Base-by-base conservation (phyloP, 2,329 filamentous ascomycete species). In the Beauveria brongniartii region DNA sequence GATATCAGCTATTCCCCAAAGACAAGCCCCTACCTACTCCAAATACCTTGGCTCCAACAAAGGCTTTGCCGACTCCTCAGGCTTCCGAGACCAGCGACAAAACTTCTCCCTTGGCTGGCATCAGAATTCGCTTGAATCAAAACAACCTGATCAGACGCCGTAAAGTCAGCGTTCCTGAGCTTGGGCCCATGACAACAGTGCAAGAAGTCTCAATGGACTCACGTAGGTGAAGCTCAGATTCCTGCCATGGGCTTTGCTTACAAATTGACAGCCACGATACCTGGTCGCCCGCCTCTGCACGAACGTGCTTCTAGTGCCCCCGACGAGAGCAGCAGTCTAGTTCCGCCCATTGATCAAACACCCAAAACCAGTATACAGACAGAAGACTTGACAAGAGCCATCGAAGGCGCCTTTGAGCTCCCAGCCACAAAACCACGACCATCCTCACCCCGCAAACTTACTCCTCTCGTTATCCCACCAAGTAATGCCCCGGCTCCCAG, bases 131-230 rank as follows among this genome's bases (percentile, higher is more conserved):
- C 61, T 76, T 83, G 67, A 86, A 83, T 69, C 82, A 85, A 66
- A 80, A 82, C 68, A 82, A 78, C 65, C 72, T 84, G 61, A 77
- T 73, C 55, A 77, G 84, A 63, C 79, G 85, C 66, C 80, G 85
- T 64, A 89, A 89, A 69, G 75, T 83, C 66, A 87, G 82, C 71
- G 81, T 86, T 16, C 82, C 84, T 10, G 86, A 89, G 63, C 71
- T 87, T 54, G 85, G 83, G 2, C 84, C 83, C 40, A 86, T 88
- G 85, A 87, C 85, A 5, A 88, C 85, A 1, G 85, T 88, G 16
- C 84, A 88, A 64, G 86, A 88, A 68, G 73, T 81, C 54, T 72
- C 83, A 56, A 88, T 89, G 84, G 86, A 89, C 72, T 89, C 86
- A 67, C 86, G 86, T 89, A 77, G 76, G 86, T 77, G 56, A 30